Conservation (phyloP, 2,329 filamentous ascomycete species). For the Zasmidium angulare region DNA sequence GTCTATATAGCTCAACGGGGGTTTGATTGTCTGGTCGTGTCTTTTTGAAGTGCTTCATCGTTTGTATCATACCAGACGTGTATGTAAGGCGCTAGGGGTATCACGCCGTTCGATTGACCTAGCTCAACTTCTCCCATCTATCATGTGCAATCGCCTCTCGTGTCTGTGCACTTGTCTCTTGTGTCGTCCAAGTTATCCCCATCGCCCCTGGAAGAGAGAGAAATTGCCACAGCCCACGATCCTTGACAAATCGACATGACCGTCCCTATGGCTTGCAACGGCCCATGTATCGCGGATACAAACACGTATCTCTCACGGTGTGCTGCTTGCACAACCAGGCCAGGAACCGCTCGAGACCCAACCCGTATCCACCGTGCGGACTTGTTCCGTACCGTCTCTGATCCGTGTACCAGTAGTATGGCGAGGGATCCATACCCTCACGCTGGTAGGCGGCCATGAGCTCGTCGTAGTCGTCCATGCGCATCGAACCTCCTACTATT, state of each 20-base stretch:
- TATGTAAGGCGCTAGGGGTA: too few relatives aligned
- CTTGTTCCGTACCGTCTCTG: conserved; percentile 75
- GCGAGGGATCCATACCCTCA: conserved; percentile 77
- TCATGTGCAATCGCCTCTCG: not conserved
- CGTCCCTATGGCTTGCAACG: conserved; percentile 67
- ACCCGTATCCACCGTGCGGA: conserved; percentile 88
- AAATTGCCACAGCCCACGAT: too few relatives aligned
- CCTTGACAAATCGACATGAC: not conserved
- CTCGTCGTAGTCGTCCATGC: conserved; percentile 88
- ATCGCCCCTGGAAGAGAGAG: too few relatives aligned
- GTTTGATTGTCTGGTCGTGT: not conserved
- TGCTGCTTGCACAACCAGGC: conserved; percentile 67
- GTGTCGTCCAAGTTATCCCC: too few relatives aligned
- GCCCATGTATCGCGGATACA: conserved; percentile 80
- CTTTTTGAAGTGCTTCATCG: not conserved
- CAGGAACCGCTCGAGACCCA: conserved; percentile 82
- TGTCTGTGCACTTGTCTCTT: too few relatives aligned
- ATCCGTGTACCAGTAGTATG: conserved; percentile 98
- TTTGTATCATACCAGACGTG: conserved; percentile 16
- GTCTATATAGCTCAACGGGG: conserved; percentile 12
- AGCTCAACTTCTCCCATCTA: not conserved
- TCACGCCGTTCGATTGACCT: not conserved
- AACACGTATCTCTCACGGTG: conserved; percentile 66
- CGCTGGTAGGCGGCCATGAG: conserved; percentile 83
- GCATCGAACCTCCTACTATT: conserved; percentile 81